phyloP scores from a whole-genome alignment of 768 basidiomycete species.

The Auriscalpium vulgare region DNA sequence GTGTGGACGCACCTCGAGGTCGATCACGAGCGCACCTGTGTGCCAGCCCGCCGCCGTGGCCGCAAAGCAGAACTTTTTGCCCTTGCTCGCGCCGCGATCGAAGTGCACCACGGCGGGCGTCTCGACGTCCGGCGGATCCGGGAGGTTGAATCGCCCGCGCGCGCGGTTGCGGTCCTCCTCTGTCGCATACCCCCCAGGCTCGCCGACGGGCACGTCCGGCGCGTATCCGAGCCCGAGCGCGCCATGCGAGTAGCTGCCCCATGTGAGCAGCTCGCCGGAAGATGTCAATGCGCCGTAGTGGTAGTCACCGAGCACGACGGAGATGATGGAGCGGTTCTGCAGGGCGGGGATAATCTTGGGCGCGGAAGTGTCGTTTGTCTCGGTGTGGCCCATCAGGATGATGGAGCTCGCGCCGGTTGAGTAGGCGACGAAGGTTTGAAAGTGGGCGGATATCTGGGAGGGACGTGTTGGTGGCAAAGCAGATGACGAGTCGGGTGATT shows the following conservation, averaged over 20 bases:
- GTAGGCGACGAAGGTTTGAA: constrained; percentile 73
- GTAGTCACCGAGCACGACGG: constrained; percentile 87
- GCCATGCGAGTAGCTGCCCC: constrained; percentile 71
- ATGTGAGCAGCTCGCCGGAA: constrained; percentile 69
- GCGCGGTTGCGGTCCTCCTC: constrained; percentile 27
- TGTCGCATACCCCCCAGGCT: constrained; percentile 50
- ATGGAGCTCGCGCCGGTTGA: constrained; percentile 64
- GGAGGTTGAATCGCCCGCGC: constrained; percentile 10
- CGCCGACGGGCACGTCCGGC: constrained; percentile 36
- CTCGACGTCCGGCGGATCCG: constrained; percentile 34
- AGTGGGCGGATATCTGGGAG: constrained; percentile 76
- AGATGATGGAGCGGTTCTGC: constrained; percentile 74
- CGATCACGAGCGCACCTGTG: constrained; percentile 80
- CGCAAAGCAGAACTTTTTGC: constrained; percentile 62
- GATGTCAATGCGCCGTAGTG: constrained; percentile 82
- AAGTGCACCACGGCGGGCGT: constrained; percentile 70
- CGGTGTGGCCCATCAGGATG: constrained; percentile 60
- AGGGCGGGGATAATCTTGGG: constrained; percentile 67
- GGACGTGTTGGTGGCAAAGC: constrained; percentile 7
- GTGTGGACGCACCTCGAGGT: constrained; percentile 53
- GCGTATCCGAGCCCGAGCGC: constrained; percentile 87
- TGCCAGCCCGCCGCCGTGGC: constrained; percentile 89
- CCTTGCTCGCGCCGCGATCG: constrained; percentile 41
- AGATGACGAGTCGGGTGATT: neutral
- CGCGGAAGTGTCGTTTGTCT: constrained; percentile 32